phyloP scores from a whole-genome alignment of 495 filamentous ascomycete species.

The Podospora australis region DNA sequence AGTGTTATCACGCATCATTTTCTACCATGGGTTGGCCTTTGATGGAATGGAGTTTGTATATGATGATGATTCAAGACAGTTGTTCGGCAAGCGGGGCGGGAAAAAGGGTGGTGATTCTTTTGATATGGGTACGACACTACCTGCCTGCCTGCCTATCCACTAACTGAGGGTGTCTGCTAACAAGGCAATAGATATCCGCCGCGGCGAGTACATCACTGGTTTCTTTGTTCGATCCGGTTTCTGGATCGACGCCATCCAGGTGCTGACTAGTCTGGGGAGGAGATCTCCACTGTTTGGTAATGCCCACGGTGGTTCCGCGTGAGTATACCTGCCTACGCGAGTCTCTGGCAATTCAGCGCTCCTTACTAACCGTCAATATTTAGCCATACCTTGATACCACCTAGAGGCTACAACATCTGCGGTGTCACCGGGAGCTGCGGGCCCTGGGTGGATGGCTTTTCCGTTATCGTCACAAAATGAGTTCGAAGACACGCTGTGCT shows the following conservation, averaged over 20 bases:
- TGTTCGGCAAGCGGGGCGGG: constrained; percentile 82
- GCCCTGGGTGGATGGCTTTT: constrained; percentile 82
- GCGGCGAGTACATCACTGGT: constrained; percentile 80
- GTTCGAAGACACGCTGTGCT: neutral
- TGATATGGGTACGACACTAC: constrained; percentile 54
- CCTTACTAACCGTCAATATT: constrained; percentile 4
- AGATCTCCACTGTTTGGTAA: constrained; percentile 85
- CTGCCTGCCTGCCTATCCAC: neutral
- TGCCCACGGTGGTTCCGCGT: constrained; percentile 73
- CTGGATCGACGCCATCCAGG: constrained; percentile 88
- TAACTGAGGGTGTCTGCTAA: neutral
- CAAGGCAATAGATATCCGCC: constrained; percentile 56
- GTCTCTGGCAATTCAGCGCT: too few species aligned
- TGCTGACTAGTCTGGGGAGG: constrained; percentile 80
- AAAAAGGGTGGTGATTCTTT: constrained; percentile 71
- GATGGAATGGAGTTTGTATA: constrained; percentile 92
- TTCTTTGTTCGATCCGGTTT: constrained; percentile 76
- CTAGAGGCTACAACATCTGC: constrained; percentile 80
- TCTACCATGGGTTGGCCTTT: constrained; percentile 73
- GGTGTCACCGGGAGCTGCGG: constrained; percentile 80
- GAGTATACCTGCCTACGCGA: too few species aligned
- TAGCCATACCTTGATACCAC: constrained; percentile 85
- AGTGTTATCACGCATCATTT: constrained; percentile 63
- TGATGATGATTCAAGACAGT: constrained; percentile 77
- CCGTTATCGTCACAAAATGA: constrained; percentile 72